Evolutionary conservation across 192 early-diverging fungal genomes (phyloP), one percentile per base, ranked within the genome.

Genomic region (Pilaira anomala): DNA sequence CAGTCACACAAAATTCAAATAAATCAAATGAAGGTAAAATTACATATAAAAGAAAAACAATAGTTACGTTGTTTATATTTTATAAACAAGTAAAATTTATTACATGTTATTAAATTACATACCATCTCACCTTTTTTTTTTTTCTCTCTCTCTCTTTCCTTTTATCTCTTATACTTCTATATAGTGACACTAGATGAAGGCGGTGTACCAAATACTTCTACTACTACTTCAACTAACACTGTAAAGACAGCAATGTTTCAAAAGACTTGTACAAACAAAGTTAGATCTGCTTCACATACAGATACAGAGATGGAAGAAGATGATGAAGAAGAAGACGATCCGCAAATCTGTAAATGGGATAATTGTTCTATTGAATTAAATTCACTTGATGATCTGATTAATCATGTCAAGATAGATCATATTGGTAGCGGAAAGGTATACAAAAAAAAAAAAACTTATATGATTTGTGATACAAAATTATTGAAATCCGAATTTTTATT

Each of bases 381-480:
- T 19, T 67, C 65, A 4, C 63, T 85, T 8, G 78, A 82, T 7
- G 70, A 67, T 36, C 58, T 85, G 30, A 80, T 85, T 36, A 61
- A 65, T n/a, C 83, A 85, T 50, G 80, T 85, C 9, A 74, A 76
- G 30, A 76, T 77, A 30, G 59, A 61, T 28, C 83, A 85, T 56
- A 82, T 85, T 69, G 80, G 78, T n/a, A 71, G 79, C 48, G 83
- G 83, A 61, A 85, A 84, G 76, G 82, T 84, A 76, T 18, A 13
- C 9, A 46, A 19, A 46, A 46, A 45, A 45, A 45, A n/a, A 12
- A 7, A 7, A 12, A 12, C 3, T 12, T 21, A 29, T 24, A 9
- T 48, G 45, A 22, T 60, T 45, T 21, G 18, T 12, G 51, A 41
- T 21, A 60, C 26, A 11, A 24, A 46, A 21, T 21, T 48, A 30